Evolutionary conservation across 164 flowering plant genomes (phyloP).

Genomic region (Annona cherimola): DNA sequence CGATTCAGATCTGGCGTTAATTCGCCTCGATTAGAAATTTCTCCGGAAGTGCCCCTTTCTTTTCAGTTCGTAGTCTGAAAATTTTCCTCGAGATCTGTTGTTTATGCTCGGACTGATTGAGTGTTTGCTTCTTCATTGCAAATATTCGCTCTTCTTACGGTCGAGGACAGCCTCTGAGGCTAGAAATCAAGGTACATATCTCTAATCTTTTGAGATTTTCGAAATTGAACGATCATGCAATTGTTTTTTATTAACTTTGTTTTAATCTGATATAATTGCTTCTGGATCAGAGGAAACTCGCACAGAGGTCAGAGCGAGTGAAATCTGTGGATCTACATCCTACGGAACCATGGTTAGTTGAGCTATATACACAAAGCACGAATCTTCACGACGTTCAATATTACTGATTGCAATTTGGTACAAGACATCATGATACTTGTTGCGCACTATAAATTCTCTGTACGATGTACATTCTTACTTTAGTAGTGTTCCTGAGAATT

Average conservation of each 20-base stretch:
- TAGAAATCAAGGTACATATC: slow-evolving; percentile 77
- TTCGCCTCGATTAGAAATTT: slow-evolving; percentile 3
- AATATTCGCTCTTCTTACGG: not conserved
- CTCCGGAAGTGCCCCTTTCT: not conserved
- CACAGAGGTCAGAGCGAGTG: slow-evolving; percentile 89
- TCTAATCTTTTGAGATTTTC: not conserved
- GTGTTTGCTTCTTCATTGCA: not conserved
- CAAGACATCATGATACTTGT: not conserved
- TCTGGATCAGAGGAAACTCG: slow-evolving; percentile 74
- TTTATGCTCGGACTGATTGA: not conserved
- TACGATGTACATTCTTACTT: not conserved
- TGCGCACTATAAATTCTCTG: not conserved
- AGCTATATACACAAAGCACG: not conserved
- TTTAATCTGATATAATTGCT: slow-evolving; percentile 3
- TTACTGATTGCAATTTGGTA: not conserved
- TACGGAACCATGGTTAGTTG: slow-evolving; percentile 63
- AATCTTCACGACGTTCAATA: not conserved
- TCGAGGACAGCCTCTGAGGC: slow-evolving; percentile 71
- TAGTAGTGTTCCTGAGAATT: too few species aligned
- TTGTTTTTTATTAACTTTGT: not conserved
- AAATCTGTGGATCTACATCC: slow-evolving; percentile 94
- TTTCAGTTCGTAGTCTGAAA: not conserved
- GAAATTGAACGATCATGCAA: not conserved
- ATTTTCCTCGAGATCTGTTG: not conserved
- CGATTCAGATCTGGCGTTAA: not conserved